phyloP scores from a whole-genome alignment of 2,329 filamentous ascomycete genomes.

The Leptographium lundbergii region DNA sequence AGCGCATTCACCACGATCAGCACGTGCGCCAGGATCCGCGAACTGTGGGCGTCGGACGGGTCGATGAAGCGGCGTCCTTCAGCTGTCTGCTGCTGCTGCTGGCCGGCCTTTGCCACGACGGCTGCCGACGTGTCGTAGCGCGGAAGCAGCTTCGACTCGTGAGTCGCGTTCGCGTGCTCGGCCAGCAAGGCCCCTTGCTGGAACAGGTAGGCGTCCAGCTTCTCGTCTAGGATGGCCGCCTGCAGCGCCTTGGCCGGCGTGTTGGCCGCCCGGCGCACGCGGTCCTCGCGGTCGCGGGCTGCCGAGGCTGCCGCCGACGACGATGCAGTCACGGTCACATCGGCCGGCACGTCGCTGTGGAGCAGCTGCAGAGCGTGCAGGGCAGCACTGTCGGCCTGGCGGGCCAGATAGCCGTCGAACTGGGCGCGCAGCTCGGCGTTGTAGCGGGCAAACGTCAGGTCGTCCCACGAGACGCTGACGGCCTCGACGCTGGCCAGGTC shows the following conservation, averaged over 20 bases:
- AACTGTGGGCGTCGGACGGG: slow-evolving; percentile 45
- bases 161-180: slow-evolving; percentile 26
- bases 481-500: slow-evolving; percentile 62
- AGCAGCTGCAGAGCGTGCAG: slow-evolving; percentile 8
- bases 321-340: not conserved
- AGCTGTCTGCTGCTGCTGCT: not conserved
- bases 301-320: not conserved
- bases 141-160: slow-evolving; percentile 29
- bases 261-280: slow-evolving; percentile 13
- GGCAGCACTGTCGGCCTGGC: slow-evolving; percentile 10
- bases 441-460: slow-evolving; percentile 14
- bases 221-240: slow-evolving; percentile 57
- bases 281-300: slow-evolving; percentile 4
- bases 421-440: slow-evolving; percentile 15
- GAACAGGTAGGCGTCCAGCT: slow-evolving; percentile 42
- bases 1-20: slow-evolving; percentile 55
- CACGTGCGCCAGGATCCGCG: slow-evolving; percentile 57
- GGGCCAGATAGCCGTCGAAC: slow-evolving; percentile 14
- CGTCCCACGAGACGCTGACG: slow-evolving; percentile 39
- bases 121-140: slow-evolving; percentile 17
- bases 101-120: slow-evolving; percentile 17
- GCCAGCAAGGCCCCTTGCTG: slow-evolving; percentile 44
- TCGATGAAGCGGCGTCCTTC: slow-evolving; percentile 27
- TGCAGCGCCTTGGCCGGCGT: slow-evolving; percentile 64
- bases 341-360: slow-evolving; percentile 11